Evolutionary conservation across 2,329 filamentous ascomycete species (phyloP).

Genomic region (Talaromyces sp.): DNA sequence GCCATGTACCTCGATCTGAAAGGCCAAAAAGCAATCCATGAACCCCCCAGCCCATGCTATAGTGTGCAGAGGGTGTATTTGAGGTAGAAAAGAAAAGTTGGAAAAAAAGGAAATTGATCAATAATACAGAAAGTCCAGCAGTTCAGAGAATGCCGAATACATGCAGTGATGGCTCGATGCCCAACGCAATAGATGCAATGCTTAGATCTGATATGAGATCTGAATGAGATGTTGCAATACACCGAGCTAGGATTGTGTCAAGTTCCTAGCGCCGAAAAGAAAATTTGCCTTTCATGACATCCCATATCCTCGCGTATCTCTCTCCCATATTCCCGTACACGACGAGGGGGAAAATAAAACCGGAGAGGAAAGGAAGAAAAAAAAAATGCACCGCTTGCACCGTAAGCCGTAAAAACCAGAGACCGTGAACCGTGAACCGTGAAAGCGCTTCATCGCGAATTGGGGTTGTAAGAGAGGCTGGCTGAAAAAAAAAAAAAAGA

Average conservation of each 20-base stretch:
- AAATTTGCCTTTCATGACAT: neutral
- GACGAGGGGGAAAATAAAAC: neutral
- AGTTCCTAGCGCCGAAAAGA: neutral
- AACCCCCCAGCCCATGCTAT: conserved; percentile 31
- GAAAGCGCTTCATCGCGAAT: conserved; percentile 10
- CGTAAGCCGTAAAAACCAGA: conserved; percentile 7
- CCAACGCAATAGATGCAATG: conserved; percentile 18
- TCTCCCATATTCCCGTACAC: neutral
- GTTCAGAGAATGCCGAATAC: conserved; percentile 15
- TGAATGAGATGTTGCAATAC: neutral
- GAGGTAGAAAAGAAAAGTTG: conserved; percentile 23
- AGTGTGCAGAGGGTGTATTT: conserved; percentile 15
- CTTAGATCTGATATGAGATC: neutral
- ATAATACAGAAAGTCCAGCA: conserved; percentile 14
- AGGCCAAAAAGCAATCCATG: conserved; percentile 12
- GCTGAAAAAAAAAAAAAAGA: neutral
- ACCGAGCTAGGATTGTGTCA: conserved; percentile 3
- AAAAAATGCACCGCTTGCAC: conserved; percentile 3
- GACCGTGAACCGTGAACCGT: conserved; percentile 5
- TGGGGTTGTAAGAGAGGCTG: neutral
- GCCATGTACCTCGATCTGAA: neutral
- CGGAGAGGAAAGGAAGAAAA: neutral
- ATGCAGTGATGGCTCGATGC: conserved; percentile 9
- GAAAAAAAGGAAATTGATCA: conserved; percentile 9
- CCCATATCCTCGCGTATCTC: neutral